Conservation (phyloP, 106 monocot species). For the Phalaenopsis aphrodite region DNA sequence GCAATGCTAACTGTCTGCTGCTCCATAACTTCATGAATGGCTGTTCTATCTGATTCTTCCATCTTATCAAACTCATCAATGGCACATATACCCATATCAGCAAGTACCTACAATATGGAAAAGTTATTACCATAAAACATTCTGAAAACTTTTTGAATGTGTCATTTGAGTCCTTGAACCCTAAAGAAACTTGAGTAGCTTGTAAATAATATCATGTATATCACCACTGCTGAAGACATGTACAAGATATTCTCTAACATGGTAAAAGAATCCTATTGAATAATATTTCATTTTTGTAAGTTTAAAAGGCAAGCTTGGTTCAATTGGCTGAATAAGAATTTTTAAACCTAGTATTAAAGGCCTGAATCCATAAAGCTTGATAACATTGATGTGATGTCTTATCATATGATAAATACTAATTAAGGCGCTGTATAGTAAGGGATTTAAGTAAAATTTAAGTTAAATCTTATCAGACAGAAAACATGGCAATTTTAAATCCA, state of each 20-base stretch:
- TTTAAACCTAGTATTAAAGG: no score
- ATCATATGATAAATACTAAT: neutral
- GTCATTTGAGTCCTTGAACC: neutral
- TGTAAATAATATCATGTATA: neutral
- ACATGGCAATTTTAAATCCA: no score
- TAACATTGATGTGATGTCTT: neutral
- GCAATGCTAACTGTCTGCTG: slow-evolving; percentile 99
- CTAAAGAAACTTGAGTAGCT: neutral
- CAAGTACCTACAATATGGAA: slow-evolving; percentile 50
- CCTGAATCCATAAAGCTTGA: no score
- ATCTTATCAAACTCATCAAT: slow-evolving; percentile 99
- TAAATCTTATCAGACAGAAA: no score
- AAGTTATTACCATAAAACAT: neutral
- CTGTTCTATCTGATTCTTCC: slow-evolving; percentile 94
- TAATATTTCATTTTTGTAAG: neutral
- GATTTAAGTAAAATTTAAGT: no score
- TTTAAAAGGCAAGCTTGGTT: no score
- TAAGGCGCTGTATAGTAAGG: no score
- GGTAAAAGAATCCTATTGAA: no score
- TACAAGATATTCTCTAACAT: no score
- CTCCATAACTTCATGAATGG: slow-evolving; percentile 99
- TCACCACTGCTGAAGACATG: neutral
- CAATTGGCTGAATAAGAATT: no score
- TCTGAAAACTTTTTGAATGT: neutral
- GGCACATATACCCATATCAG: slow-evolving; percentile 98